Evolutionary conservation across 345 rosid species (phyloP), one percentile per base, ranked within the genome.

Genomic region (Gossypium arboreum): DNA sequence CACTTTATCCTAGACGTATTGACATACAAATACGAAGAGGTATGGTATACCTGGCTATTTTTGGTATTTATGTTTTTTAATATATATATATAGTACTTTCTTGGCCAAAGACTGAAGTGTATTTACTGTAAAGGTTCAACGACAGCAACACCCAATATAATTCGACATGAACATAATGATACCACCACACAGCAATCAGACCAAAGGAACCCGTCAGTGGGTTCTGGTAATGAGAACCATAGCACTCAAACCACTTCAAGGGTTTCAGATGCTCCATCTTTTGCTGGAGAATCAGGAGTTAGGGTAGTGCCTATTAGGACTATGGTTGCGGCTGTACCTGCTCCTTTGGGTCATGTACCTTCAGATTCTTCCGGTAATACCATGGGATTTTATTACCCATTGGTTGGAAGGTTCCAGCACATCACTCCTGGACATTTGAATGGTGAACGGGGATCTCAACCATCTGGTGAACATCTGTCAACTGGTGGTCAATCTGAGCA

Each of bases 11-110:
- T 7, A 79, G 96, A 78, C 92, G 91, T 27, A 87, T 91, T 76
- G 93, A 89, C 81, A 89, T 91, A 77, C 92, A 89, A 85, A 91
- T 89, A 77, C 85, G 90, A 77, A 86, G 93, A 84, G 93, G 96
- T 91, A 78, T 17, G 15, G 29, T 56, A 44, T 76, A 20, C 56
- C 65, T 39, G 54, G 55, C 39, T 74, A 18, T 52, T 70, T 62
- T 41, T 50, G 3, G 15, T 75, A 9, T 69, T 57, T 62, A 52
- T 43, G 4, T 20, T 75, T 5, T 68, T 63, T 54, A 52, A 20
- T 45, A 65, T 51, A 10, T 34, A 13, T 51, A 10, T 2, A 24
- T 39, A 13, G 45, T 22, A 2, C 24, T 17, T 43, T 44, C 41
- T 34, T 2, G 62, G 45, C 61, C 45, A 44, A 47, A 47, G 27